Conservation (phyloP, 495 filamentous ascomycete genomes). For the Glutinoglossum americanum region DNA sequence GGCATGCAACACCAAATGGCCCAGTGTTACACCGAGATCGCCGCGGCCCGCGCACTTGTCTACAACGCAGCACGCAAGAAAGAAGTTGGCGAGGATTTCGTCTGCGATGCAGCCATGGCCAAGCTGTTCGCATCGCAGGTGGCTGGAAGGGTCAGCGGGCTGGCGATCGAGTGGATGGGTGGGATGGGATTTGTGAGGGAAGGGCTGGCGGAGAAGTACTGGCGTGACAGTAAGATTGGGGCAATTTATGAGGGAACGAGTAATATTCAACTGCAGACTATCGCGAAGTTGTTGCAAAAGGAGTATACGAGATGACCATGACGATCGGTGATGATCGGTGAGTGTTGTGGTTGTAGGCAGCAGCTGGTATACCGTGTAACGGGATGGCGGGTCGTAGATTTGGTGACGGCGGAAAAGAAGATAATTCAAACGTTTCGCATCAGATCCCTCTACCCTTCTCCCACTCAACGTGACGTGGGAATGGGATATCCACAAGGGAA, state of each 20-base stretch:
- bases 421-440: too few relatives aligned
- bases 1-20: constrained; percentile 98
- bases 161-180: constrained; percentile 96
- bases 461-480: too few relatives aligned
- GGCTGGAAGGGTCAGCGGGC: constrained; percentile 64
- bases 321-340: not conserved
- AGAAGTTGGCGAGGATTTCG: constrained; percentile 90
- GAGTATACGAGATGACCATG: constrained; percentile 40
- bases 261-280: constrained; percentile 72
- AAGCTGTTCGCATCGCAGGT: constrained; percentile 92
- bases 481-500: too few relatives aligned
- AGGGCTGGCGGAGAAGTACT: constrained; percentile 95
- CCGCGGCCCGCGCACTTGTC: constrained; percentile 74
- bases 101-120: constrained; percentile 91
- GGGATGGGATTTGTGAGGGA: constrained; percentile 95
- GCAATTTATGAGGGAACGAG: constrained; percentile 96
- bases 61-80: constrained; percentile 96
- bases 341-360: too few relatives aligned
- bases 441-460: too few relatives aligned
- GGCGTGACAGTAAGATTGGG: constrained; percentile 93
- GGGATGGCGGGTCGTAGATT: not conserved
- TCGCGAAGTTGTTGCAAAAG: constrained; percentile 83
- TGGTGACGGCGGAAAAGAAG: too few relatives aligned
- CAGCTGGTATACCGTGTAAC: too few relatives aligned
- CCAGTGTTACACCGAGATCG: constrained; percentile 84